These are phyloP conservation scores for Fusarium protoensiforme DNA, from an alignment of 2,329 filamentous ascomycete species.

Conservation along the genomic window DNA sequence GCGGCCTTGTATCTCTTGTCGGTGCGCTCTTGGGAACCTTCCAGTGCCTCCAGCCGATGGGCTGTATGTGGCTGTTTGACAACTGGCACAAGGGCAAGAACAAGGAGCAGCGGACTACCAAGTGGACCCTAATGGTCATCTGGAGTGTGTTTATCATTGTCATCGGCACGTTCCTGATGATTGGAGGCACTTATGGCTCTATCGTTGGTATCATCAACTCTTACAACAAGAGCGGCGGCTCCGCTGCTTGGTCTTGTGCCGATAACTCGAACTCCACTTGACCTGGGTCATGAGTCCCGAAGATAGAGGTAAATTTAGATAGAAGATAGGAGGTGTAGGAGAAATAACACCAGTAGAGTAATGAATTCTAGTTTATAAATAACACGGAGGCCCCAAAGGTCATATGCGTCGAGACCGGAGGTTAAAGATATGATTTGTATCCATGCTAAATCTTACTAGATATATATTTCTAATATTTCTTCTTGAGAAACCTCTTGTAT, in stretches of 20 bases:
- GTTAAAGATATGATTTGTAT: too few species aligned
- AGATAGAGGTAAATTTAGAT: neutral
- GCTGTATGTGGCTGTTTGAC: constrained; percentile 45
- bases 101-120: neutral
- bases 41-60: constrained; percentile 45
- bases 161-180: constrained; percentile 6
- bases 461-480: too few species aligned
- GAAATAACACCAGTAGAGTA: too few species aligned
- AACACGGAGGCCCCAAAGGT: too few species aligned
- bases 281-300: neutral
- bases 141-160: constrained; percentile 27
- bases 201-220: constrained; percentile 54
- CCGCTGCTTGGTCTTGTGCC: constrained; percentile 42
- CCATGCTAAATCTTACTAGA: too few species aligned
- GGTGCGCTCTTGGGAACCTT: constrained; percentile 45
- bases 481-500: too few species aligned
- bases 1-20: constrained; percentile 41
- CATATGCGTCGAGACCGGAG: too few species aligned
- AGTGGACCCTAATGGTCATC: constrained; percentile 23
- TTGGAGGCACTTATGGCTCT: constrained; percentile 42
- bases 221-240: constrained; percentile 40
- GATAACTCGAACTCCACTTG: constrained; percentile 47
- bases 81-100: constrained; percentile 35
- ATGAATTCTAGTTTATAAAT: too few species aligned
- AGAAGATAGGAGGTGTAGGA: neutral